phyloP scores from a whole-genome alignment of 169 alveolate species.

The Besnoitia besnoiti region DNA sequence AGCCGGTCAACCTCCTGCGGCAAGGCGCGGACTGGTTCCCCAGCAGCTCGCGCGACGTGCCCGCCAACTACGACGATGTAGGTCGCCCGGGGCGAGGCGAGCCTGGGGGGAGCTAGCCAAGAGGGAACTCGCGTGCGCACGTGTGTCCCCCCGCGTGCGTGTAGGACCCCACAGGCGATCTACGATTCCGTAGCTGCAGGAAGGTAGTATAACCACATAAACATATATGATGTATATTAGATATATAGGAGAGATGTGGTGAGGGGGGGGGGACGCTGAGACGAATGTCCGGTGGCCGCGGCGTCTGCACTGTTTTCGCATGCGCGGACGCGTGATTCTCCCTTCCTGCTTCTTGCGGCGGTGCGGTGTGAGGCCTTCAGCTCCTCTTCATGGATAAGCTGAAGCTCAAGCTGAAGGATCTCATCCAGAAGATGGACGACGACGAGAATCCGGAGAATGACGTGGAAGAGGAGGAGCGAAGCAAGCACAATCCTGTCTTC shows the following conservation, averaged over 20 bases:
- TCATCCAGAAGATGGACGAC: neutral
- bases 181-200: neutral
- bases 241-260: neutral
- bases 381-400: conserved; percentile 33
- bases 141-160: too few relatives aligned
- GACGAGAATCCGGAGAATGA: conserved; percentile 29
- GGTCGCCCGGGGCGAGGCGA: too few relatives aligned
- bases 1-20: neutral
- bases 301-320: too few relatives aligned
- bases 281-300: too few relatives aligned
- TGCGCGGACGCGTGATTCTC: too few relatives aligned
- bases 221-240: neutral
- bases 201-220: neutral
- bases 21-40: conserved; percentile 12
- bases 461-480: conserved; percentile 15
- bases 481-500: conserved; percentile 12
- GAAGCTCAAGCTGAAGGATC: conserved; percentile 1
- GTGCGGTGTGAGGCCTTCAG: too few relatives aligned
- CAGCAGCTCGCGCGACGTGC: neutral
- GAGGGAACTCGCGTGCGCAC: too few relatives aligned
- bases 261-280: too few relatives aligned
- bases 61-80: neutral
- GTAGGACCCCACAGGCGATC: too few relatives aligned
- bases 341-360: too few relatives aligned
- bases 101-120: too few relatives aligned